A percentile compares a stretch with the other conserved stretches of the same genome.
Conservation (phyloP, 2,329 filamentous ascomycete species). For the Aspergillus texensis region DNA sequence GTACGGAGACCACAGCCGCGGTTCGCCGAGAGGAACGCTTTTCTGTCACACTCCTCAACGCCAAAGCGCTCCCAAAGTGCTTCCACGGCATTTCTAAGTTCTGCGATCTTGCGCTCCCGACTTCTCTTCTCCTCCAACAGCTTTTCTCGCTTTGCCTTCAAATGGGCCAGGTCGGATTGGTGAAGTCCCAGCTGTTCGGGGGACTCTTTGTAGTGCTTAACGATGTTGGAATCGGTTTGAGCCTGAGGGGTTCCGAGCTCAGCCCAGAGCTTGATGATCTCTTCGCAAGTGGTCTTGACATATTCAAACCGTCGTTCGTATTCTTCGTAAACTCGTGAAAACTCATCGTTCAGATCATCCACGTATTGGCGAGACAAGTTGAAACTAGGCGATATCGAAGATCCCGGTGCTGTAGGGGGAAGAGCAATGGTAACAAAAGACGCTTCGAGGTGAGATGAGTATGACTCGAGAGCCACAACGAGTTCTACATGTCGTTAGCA, state of each 20-base stretch:
- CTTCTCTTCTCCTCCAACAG: conserved; percentile 84
- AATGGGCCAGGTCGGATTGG: conserved; percentile 75
- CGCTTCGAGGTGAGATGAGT: conserved; percentile 91
- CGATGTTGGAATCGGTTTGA: conserved; percentile 83
- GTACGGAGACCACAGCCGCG: conserved; percentile 87
- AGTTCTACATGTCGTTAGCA: conserved; percentile 66
- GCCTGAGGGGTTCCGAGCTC: conserved; percentile 93
- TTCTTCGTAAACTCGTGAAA: conserved; percentile 93
- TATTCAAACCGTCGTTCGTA: conserved; percentile 80
- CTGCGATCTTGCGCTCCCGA: conserved; percentile 75
- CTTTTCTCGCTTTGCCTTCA: conserved; percentile 76
- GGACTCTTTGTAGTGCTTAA: conserved; percentile 85
- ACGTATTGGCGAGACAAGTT: conserved; percentile 92
- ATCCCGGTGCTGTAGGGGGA: conserved; percentile 77
- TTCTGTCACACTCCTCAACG: conserved; percentile 79
- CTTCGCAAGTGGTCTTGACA: conserved; percentile 74
- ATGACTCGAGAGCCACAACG: conserved; percentile 89
- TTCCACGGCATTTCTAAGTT: conserved; percentile 78
- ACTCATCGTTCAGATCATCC: conserved; percentile 82
- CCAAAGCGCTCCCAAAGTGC: conserved; percentile 85
- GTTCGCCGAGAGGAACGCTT: conserved; percentile 82
- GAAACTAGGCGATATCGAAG: conserved; percentile 78
- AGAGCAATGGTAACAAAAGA: conserved; percentile 84
- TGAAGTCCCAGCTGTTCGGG: conserved; percentile 94
- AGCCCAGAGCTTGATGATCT: conserved; percentile 93